Evolutionary conservation across 2,329 filamentous ascomycete genomes (phyloP).

Genomic region (Colletotrichum tamarilloi): DNA sequence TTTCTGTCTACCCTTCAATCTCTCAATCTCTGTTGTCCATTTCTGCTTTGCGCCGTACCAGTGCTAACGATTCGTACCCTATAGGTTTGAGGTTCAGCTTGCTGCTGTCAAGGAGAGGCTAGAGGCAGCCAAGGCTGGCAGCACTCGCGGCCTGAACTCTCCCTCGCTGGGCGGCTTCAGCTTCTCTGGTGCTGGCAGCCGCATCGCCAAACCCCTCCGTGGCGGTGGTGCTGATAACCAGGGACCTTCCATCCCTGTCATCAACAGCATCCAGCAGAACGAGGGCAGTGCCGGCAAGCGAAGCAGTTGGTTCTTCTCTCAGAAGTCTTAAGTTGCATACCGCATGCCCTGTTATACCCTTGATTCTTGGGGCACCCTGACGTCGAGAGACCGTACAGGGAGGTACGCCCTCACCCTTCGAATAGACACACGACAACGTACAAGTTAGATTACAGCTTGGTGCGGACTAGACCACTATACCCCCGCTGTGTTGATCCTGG

Average conservation of each 20-base stretch:
- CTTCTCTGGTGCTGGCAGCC: conserved; percentile 72
- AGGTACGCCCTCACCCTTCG: not conserved
- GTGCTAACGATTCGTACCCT: conserved; percentile 20
- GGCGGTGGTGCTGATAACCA: conserved; percentile 66
- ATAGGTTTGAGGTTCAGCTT: conserved; percentile 95
- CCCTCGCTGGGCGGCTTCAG: conserved; percentile 75
- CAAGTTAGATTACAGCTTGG: conserved; percentile 24
- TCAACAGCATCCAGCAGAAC: conserved; percentile 69
- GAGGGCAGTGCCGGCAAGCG: conserved; percentile 70
- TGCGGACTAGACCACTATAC: conserved; percentile 31
- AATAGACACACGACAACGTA: conserved; percentile 19
- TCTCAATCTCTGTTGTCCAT: not conserved
- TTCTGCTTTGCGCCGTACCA: not conserved
- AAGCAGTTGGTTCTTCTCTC: conserved; percentile 77
- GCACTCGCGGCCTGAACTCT: conserved; percentile 83
- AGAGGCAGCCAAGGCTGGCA: conserved; percentile 92
- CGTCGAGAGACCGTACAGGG: not conserved
- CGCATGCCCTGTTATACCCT: not conserved
- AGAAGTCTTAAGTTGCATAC: conserved; percentile 61
- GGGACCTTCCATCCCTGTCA: conserved; percentile 62
- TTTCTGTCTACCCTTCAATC: not conserved
- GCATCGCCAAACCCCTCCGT: conserved; percentile 76
- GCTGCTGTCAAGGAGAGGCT: conserved; percentile 97
- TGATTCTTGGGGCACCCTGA: not conserved
- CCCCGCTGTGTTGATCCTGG: conserved; percentile 18